Base-by-base conservation (phyloP, 192 early-diverging fungal species). In the Coemansia aciculifera region DNA sequence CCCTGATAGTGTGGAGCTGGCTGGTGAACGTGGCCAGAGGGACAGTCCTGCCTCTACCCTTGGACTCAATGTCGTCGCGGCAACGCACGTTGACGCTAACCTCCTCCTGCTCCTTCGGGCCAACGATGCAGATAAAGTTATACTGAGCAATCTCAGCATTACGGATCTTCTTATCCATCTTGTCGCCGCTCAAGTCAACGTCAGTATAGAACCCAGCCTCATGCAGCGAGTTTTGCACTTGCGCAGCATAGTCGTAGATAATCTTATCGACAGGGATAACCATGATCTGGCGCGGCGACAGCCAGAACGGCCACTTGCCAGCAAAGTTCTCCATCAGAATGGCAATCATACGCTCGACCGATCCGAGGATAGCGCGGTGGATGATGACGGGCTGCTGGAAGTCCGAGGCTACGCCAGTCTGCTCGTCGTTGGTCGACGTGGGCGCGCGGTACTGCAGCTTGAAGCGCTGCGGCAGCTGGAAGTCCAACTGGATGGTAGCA, bases 241-340 rank as follows among this genome's bases (percentile, higher is more conserved):
- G 68, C 75, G 73, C 66, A 3, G 94, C 96, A 77, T 99, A 99
- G 15, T 86, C 89, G 69, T 86, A 88, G 67, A 92, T 87, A 2
- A 87, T 88, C 8, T 80, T 81, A 0, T 92, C 90, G 29, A 99
- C 91, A 5, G 97, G 97, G 40, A 99, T 87, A 23, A 99, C 86
- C 62, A 91, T 85, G 19, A 97, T 80, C 83, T 98, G 97, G 62
- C 94, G 91, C 44, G 97, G 97, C 17, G 92, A 93, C 44, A 99
- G 84, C 97, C 97, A 99, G 87, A 99, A 91, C 29, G 95, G 95
- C 94, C 95, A 98, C 73, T 96, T 96, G 67, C 97, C 97, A 57
- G 85, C 96, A 86, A 92, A 98, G 85, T 92, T 88, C 86, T 99
- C 97, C 19, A 90, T 96, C 67, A 99, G 83, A 78, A 99, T 97